phyloP scores from a whole-genome alignment of 2,329 filamentous ascomycete species.

The Phyllosticta paracitricarpa region DNA sequence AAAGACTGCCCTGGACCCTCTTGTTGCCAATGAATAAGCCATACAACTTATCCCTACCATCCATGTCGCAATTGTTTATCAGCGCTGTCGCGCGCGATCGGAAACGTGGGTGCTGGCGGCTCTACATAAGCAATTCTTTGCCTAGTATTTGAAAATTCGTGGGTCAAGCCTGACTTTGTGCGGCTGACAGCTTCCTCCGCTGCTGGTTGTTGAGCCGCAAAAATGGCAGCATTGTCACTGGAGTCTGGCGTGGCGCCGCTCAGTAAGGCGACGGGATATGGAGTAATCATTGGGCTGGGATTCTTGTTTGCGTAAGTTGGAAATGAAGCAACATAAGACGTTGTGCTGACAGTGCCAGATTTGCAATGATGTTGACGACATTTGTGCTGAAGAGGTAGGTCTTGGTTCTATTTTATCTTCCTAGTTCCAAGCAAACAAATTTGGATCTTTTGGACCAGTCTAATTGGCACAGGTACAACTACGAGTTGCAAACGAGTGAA shows the following conservation, averaged over 20 bases:
- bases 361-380: conserved; percentile 66
- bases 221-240: background rate
- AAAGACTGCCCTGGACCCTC: background rate
- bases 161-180: background rate
- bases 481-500: conserved; percentile 39
- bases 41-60: background rate
- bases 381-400: conserved; percentile 53
- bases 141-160: background rate
- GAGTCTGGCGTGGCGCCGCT: conserved; percentile 20
- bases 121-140: background rate
- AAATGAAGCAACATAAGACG: background rate
- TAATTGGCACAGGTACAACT: conserved; percentile 40
- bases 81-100: background rate
- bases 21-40: background rate
- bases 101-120: background rate
- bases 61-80: background rate
- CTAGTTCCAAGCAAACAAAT: too few relatives aligned
- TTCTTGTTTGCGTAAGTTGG: conserved; percentile 53
- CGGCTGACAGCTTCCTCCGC: background rate
- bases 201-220: background rate
- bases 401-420: too few relatives aligned
- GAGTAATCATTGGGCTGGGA: conserved; percentile 64
- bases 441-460: background rate
- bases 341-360: conserved; percentile 19
- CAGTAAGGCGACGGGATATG: conserved; percentile 61